Percentiles rank a stretch among this genome's conserved stretches.
Conservation (phyloP, 140 eudicot genomes). For the Bidens hawaiensis region DNA sequence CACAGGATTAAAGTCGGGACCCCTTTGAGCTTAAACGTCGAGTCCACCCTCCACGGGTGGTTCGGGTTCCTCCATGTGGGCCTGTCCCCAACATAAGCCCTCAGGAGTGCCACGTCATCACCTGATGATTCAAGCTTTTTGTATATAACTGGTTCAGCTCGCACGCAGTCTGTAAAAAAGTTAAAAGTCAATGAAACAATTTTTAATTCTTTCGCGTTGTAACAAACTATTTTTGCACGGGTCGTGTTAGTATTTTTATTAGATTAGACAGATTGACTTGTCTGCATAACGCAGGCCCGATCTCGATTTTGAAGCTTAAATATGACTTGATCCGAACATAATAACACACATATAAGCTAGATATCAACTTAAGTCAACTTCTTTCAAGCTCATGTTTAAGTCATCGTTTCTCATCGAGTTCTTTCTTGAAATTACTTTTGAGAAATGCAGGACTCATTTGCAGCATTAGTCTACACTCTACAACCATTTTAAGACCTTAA, state of each 20-base stretch:
- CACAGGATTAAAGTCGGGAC: constrained; percentile 85
- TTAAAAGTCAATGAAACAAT: neutral
- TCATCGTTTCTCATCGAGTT: neutral
- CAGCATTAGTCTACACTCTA: neutral
- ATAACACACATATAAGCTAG: neutral
- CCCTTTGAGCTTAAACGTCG: constrained; percentile 77
- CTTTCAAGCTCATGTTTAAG: neutral
- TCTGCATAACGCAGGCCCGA: neutral
- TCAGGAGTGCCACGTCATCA: constrained; percentile 60
- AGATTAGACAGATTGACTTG: neutral
- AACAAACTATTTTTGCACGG: neutral
- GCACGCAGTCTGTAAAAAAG: constrained; percentile 69
- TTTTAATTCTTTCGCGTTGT: neutral
- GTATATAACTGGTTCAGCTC: constrained; percentile 95
- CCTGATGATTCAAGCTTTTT: constrained; percentile 61
- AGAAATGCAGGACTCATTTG: neutral
- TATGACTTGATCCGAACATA: neutral
- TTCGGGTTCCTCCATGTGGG: constrained; percentile 88
- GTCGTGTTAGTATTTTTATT: too few relatives aligned
- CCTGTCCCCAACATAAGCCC: constrained; percentile 89
- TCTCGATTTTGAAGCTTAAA: neutral
- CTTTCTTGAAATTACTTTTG: neutral
- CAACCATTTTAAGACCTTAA: neutral
- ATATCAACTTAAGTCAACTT: neutral
- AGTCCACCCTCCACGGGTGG: constrained; percentile 84